These are phyloP conservation scores for Aureobasidium melanogenum DNA, from an alignment of 2,329 filamentous ascomycete genomes.

Conservation along the genomic window DNA sequence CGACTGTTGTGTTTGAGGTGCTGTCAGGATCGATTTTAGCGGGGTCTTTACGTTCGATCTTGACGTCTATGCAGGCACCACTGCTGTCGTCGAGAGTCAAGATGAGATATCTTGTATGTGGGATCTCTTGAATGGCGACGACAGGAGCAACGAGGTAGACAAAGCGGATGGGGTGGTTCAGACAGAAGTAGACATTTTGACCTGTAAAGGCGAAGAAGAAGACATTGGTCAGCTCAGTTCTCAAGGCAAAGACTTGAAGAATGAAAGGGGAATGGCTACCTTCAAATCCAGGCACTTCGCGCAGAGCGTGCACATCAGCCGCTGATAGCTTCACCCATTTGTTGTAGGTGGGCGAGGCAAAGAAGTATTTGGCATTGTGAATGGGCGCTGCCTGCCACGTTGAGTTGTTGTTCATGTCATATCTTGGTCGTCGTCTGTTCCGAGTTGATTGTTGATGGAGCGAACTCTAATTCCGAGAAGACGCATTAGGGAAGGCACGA, in stretches of 20 bases:
- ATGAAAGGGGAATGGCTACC: conserved; percentile 28
- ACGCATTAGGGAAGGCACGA: neutral
- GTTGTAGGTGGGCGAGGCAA: conserved; percentile 51
- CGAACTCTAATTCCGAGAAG: neutral
- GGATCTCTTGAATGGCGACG: conserved; percentile 34
- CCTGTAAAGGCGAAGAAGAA: conserved; percentile 26
- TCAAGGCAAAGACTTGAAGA: neutral
- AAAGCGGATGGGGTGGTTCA: conserved; percentile 45
- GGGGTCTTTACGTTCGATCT: conserved; percentile 33
- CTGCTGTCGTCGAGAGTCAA: conserved; percentile 54
- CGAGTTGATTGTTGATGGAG: neutral
- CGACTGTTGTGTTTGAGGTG: conserved; percentile 28
- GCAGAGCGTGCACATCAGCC: conserved; percentile 46
- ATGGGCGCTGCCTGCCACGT: conserved; percentile 18
- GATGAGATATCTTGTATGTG: conserved; percentile 32
- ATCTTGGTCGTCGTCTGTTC: neutral
- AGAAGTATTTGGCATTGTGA: conserved; percentile 53
- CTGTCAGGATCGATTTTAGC: conserved; percentile 18
- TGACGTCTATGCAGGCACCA: conserved; percentile 49
- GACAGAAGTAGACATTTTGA: conserved; percentile 47
- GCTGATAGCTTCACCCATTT: conserved; percentile 54
- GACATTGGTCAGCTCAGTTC: neutral
- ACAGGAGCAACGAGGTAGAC: conserved; percentile 38
- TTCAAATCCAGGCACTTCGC: conserved; percentile 40
- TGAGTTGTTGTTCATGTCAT: neutral